A percentile compares a stretch with the other conserved stretches of the same genome.
Evolutionary conservation across 441 rosid species (phyloP).

Genomic region (Adansonia grandidieri): DNA sequence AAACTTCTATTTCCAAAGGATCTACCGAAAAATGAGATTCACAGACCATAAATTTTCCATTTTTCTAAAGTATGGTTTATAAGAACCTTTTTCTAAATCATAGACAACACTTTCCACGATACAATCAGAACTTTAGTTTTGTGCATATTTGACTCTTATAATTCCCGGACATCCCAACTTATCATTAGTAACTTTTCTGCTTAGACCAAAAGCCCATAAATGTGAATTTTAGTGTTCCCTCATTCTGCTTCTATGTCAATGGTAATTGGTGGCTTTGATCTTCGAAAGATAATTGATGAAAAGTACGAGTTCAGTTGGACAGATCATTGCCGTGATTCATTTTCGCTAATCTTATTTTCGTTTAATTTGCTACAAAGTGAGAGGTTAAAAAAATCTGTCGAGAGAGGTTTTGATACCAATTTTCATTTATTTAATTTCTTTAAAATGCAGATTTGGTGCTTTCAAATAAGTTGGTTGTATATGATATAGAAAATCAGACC

Average conservation of each 20-base stretch:
- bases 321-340: background rate
- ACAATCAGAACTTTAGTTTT: background rate
- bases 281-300: background rate
- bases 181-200: background rate
- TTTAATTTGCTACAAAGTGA: background rate
- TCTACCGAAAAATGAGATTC: background rate
- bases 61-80: background rate
- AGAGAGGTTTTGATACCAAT: background rate
- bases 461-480: conserved; percentile 71
- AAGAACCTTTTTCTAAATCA: background rate
- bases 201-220: background rate
- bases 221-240: background rate
- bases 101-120: background rate
- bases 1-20: background rate
- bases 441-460: conserved; percentile 77
- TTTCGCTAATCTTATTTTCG: background rate
- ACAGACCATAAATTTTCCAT: background rate
- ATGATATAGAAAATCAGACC: conserved; percentile 71
- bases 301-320: background rate
- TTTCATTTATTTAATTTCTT: background rate
- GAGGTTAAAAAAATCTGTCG: background rate
- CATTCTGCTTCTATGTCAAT: conserved; percentile 12
- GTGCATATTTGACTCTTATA: background rate
- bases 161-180: background rate
- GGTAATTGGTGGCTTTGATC: conserved; percentile 12